Evolutionary conservation across 352 stramenopile genomes (phyloP).

Genomic region (Globisporangium mamillatum): DNA sequence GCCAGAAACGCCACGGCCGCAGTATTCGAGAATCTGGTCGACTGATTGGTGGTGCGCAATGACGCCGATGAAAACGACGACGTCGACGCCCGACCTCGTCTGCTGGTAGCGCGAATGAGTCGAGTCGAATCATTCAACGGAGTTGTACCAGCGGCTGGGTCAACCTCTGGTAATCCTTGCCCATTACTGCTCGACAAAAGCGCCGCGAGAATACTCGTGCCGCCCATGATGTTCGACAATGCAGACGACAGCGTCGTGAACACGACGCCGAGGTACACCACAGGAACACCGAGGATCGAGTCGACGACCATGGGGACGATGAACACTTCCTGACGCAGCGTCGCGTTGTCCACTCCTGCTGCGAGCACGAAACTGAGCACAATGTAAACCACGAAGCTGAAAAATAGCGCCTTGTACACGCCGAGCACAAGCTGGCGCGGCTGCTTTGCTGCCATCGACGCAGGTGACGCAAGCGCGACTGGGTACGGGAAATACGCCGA

Average conservation of each 20-base stretch:
- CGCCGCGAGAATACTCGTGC: slow-evolving; percentile 18
- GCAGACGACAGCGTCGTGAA: slow-evolving; percentile 44
- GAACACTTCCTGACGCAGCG: slow-evolving; percentile 31
- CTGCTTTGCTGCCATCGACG: slow-evolving; percentile 15
- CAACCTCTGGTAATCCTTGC: background rate
- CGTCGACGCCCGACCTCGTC: background rate
- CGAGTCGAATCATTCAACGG: background rate
- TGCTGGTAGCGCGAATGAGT: background rate
- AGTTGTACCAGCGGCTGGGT: background rate
- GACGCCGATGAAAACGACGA: background rate
- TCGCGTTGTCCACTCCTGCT: slow-evolving; percentile 24
- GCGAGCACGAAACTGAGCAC: slow-evolving; percentile 32
- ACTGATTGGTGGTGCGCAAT: background rate
- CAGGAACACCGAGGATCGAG: slow-evolving; percentile 35
- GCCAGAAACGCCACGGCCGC: slow-evolving; percentile 8
- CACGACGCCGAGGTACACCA: slow-evolving; percentile 43
- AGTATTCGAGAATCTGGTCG: background rate
- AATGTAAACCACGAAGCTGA: slow-evolving; percentile 34
- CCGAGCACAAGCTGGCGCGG: slow-evolving; percentile 38
- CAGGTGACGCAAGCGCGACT: slow-evolving; percentile 11
- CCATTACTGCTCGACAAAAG: slow-evolving; percentile 1
- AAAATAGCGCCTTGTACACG: slow-evolving; percentile 39
- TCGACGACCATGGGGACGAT: slow-evolving; percentile 44
- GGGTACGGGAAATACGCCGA: slow-evolving; percentile 17
- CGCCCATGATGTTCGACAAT: slow-evolving; percentile 43